phyloP scores from a whole-genome alignment of 2,329 filamentous ascomycete species.

The Nemania sp. region DNA sequence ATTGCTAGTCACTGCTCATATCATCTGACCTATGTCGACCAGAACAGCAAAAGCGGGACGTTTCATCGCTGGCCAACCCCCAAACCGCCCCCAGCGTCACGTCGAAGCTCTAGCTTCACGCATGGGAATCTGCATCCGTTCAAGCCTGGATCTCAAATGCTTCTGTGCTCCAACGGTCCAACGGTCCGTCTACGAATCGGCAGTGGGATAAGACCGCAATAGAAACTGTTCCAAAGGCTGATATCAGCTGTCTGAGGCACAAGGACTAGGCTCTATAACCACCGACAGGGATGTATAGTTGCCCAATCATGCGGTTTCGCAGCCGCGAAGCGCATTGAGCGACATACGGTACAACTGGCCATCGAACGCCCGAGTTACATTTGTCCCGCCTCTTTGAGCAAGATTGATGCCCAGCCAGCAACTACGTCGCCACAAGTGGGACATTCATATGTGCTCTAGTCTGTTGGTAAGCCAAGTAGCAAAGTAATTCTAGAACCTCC shows the following conservation, averaged over 20 bases:
- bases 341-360: neutral
- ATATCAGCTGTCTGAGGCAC: slow-evolving; percentile 1
- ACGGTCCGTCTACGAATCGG: neutral
- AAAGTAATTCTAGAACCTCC: no score
- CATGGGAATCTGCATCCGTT: slow-evolving; percentile 2
- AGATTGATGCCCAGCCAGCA: neutral
- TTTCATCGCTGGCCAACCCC: slow-evolving; percentile 3
- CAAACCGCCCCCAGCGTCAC: slow-evolving; percentile 12
- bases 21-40: slow-evolving; percentile 8
- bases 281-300: neutral
- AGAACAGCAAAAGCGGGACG: neutral
- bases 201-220: slow-evolving; percentile 1
- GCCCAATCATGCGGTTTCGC: slow-evolving; percentile 5
- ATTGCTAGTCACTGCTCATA: slow-evolving; percentile 5
- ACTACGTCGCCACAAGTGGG: neutral
- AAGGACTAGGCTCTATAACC: neutral
- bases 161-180: slow-evolving; percentile 10
- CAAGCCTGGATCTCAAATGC: slow-evolving; percentile 10
- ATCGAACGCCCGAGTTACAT: neutral
- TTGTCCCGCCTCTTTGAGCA: neutral
- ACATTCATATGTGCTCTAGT: neutral
- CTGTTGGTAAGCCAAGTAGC: neutral
- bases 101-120: slow-evolving; percentile 6
- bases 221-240: neutral
- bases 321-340: neutral